Evolutionary conservation across 1,284 basidiomycete genomes (phyloP), one percentile per base, ranked within the genome.

Genomic region (Tilletia setariae): DNA sequence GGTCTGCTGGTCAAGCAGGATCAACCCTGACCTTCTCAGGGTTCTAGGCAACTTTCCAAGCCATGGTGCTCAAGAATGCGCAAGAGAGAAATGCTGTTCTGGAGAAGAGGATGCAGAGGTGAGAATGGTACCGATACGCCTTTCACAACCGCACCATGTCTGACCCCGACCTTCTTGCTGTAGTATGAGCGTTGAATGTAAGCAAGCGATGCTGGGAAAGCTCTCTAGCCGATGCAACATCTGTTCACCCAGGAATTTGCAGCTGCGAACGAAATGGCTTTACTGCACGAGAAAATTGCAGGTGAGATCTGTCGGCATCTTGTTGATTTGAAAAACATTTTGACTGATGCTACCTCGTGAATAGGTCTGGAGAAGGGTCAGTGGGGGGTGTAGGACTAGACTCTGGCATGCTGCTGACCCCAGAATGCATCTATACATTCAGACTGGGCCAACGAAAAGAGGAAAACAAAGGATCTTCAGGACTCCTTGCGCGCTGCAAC

Each of bases 61-160:
- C 65, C 13, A 62, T 73, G 62, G 56, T 75, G 2, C 67, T 73
- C 30, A 70, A 70, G 35, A 67, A 71, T n/a, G 68, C 70, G 7
- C 70, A 72, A 43, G 72, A 75, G 47, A 23, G 40, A 3, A 62
- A 61, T 25, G 43, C 64, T 15, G 32, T 63, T 8, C 21, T 62
- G 42, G 67, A 68, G 43, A 65, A 68, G 63, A 23, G 64, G 9
- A 23, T 68, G 25, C 62, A 68, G 28, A 61, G 56, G 56, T 61
- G 28, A 6, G 28, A 3, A 25, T 25, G 13, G 47, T 49, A 15
- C 16, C 51, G 4, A 13, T 7, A 15, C 15, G 2, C n/a, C 11
- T 30, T 61, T 6, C 35, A 11, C 25, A 35, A 32, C 30, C 32
- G 28, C 28, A 61, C 28, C 2, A 23, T 13, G 62, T 8, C 62